Conservation (phyloP, 371 early-diverging fungal genomes). For the Circinella minor region DNA sequence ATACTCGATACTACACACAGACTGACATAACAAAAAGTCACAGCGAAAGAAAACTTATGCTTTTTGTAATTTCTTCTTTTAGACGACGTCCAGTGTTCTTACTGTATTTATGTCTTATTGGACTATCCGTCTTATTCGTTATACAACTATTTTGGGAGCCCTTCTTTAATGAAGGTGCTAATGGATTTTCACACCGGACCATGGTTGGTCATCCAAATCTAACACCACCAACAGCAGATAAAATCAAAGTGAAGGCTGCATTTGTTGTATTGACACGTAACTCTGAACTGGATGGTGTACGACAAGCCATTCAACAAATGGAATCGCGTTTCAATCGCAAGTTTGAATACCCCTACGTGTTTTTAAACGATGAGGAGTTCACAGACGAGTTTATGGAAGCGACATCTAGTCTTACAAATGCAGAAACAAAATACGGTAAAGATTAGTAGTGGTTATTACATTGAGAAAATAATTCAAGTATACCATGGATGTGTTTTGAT, state of each 20-base stretch:
- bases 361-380: conserved; percentile 84
- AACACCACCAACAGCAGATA: conserved; percentile 34
- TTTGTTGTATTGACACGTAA: conserved; percentile 78
- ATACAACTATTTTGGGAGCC: background rate
- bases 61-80: background rate
- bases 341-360: conserved; percentile 90
- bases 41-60: background rate
- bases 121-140: background rate
- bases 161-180: background rate
- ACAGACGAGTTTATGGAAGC: conserved; percentile 74
- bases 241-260: conserved; percentile 56
- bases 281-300: conserved; percentile 72
- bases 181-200: background rate
- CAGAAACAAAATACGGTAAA: conserved; percentile 53
- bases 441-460: background rate
- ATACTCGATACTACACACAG: too few species aligned
- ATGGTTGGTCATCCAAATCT: conserved; percentile 7
- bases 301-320: conserved; percentile 71
- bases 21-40: too few species aligned
- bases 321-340: conserved; percentile 85
- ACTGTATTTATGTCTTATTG: conserved; percentile 6
- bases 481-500: too few species aligned
- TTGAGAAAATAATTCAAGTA: too few species aligned
- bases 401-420: conserved; percentile 51
- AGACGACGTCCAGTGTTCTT: conserved; percentile 2